Conservation (phyloP, 306 rosid species). For the Canavalia gladiata region DNA sequence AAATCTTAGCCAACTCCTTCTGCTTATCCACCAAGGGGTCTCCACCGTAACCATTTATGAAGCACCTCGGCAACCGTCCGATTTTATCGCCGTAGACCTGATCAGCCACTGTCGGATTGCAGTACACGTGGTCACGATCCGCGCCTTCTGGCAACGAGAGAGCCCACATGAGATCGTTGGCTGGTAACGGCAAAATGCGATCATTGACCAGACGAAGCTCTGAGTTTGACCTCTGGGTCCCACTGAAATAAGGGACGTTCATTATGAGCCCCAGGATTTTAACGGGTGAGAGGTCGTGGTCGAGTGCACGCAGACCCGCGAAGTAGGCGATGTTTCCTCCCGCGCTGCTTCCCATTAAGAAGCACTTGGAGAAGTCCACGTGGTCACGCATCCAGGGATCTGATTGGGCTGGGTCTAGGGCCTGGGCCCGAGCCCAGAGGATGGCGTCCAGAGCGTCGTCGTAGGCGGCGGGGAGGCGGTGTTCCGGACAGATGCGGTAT, state of each 20-base stretch:
- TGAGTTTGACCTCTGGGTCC: conserved; percentile 61
- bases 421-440: conserved; percentile 58
- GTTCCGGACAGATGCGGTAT: conserved; percentile 84
- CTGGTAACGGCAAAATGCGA: conserved; percentile 57
- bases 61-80: conserved; percentile 61
- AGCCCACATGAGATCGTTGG: conserved; percentile 73
- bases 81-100: conserved; percentile 50
- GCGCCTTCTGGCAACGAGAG: conserved; percentile 65
- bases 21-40: conserved; percentile 80
- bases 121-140: conserved; percentile 72
- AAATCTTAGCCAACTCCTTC: conserved; percentile 55
- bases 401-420: conserved; percentile 25
- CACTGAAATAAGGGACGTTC: conserved; percentile 66
- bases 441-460: conserved; percentile 73
- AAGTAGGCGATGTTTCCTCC: conserved; percentile 74
- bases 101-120: conserved; percentile 57
- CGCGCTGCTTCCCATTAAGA: conserved; percentile 71
- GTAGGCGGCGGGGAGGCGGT: conserved; percentile 91
- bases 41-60: conserved; percentile 64
- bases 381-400: conserved; percentile 68
- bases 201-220: conserved; percentile 59
- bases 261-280: conserved; percentile 63
- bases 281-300: conserved; percentile 54
- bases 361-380: conserved; percentile 61
- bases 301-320: conserved; percentile 63